Evolutionary conservation across 768 basidiomycete species (phyloP), one percentile per base, ranked within the genome.

Genomic region (Coprinopsis marcescibilis): DNA sequence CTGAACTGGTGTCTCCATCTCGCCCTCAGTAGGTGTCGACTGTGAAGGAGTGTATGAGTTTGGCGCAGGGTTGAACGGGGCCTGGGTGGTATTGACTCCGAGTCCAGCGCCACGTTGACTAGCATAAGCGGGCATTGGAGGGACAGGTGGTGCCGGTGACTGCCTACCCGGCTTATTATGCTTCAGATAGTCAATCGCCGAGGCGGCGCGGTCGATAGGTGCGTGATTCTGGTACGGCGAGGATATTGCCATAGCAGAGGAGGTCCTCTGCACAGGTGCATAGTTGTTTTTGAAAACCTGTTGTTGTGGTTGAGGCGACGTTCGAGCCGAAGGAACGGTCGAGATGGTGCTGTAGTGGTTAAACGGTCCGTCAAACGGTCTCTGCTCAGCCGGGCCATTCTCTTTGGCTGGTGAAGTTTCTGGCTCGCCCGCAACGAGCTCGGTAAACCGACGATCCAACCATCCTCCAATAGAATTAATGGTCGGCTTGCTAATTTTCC

Each of bases 291-390:
- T 4, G 69, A 57, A 19, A 69, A 58, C 4, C 75, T 21, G 35
- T 8, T 10, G 78, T 26, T 3, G 41, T 15, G 77, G 85, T 52
- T 78, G 83, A 1, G 89, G 88, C 11, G 90, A 89, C 2, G 89
- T 81, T 34, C 78, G 78, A 3, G 83, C 79, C 4, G 90, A 89
- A 17, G 80, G 76, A 2, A 82, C 77, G 3, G 77, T 72, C 1
- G 94, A 88, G 49, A 99, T 95, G 4, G 89, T 83, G 52, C 87
- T 92, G 66, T 88, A 97, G 55, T 91, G 90, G 21, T 91, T 81
- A 65, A 98, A 97, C 6, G 95, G 89, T 3, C 94, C 95, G 4
- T 77, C 65, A 55, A 72, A 72, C 14, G 71, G 61, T 25, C 68
- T 69, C 40, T 71, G 67, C 39, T 63, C 62, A 13, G 64, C 51